Evolutionary conservation across 768 basidiomycete species (phyloP).

Genomic region (Rhizopogon vulgaris): DNA sequence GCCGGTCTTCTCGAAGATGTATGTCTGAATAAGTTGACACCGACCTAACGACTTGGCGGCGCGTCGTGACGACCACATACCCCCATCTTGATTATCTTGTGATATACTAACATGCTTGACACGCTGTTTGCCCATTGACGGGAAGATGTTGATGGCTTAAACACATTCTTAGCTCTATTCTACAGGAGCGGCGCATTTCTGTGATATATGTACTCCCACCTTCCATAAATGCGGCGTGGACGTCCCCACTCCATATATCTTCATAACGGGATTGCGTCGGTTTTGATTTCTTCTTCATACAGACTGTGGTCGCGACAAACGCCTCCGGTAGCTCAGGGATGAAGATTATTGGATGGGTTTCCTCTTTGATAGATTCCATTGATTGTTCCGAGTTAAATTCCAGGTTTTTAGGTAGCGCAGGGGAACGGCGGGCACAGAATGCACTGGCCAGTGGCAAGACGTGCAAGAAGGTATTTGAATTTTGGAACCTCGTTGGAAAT

Average conservation of each 20-base stretch:
- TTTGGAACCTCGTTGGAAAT: not conserved
- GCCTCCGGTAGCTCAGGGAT: slow-evolving; percentile 3
- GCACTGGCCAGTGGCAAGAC: too few relatives aligned
- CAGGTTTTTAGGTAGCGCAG: slow-evolving; percentile 10
- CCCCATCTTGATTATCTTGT: slow-evolving; percentile 8
- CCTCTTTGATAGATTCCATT: slow-evolving; percentile 16
- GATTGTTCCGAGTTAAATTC: not conserved
- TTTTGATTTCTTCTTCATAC: slow-evolving; percentile 3
- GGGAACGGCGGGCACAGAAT: not conserved
- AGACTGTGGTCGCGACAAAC: not conserved
- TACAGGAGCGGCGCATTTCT: not conserved
- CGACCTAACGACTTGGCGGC: slow-evolving; percentile 28
- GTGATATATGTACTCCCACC: slow-evolving; percentile 12
- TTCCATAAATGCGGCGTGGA: slow-evolving; percentile 32
- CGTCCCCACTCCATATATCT: slow-evolving; percentile 28
- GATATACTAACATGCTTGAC: slow-evolving; percentile 26
- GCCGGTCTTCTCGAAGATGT: slow-evolving; percentile 27
- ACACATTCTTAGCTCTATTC: slow-evolving; percentile 3
- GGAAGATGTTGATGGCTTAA: slow-evolving; percentile 24
- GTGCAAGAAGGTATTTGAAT: not conserved
- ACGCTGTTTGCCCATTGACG: slow-evolving; percentile 31
- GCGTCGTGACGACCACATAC: slow-evolving; percentile 6
- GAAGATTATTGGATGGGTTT: slow-evolving; percentile 12
- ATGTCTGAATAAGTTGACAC: slow-evolving; percentile 34
- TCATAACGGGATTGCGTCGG: slow-evolving; percentile 27